A percentile compares a stretch with the other conserved stretches of the same genome.
phyloP scores from a whole-genome alignment of 2,329 filamentous ascomycete genomes.

The Chrysoporthe cubensis region DNA sequence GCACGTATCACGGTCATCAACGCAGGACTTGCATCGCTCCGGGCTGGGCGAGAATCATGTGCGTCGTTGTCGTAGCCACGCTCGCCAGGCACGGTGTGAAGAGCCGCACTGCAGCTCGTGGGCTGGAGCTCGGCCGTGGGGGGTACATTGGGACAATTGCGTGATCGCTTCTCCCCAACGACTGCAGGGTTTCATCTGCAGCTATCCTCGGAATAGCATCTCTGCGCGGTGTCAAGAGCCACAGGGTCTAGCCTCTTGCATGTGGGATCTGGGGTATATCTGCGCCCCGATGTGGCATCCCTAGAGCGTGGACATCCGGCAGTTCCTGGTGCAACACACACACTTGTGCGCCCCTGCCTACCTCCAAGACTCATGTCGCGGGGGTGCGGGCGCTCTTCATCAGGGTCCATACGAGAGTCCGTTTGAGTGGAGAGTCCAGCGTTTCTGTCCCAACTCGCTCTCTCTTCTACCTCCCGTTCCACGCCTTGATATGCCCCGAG shows the following conservation, averaged over 20 bases:
- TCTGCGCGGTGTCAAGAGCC: neutral
- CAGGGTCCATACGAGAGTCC: too few species aligned
- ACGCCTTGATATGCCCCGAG: conserved; percentile 77
- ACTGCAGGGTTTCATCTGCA: neutral
- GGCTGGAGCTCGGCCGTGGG: neutral
- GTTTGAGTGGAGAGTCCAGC: too few species aligned
- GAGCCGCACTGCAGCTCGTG: conserved; percentile 2
- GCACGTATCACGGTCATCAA: too few species aligned
- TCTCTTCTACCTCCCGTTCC: conserved; percentile 36
- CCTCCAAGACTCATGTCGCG: too few species aligned
- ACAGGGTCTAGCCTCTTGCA: neutral
- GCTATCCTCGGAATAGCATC: conserved; percentile 23
- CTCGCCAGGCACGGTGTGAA: neutral
- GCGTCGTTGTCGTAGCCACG: too few species aligned
- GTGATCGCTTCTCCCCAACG: conserved; percentile 20
- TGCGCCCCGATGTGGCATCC: neutral
- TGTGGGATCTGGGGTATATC: conserved; percentile 11
- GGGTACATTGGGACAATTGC: conserved; percentile 10
- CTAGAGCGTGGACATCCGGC: neutral
- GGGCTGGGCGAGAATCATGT: too few species aligned
- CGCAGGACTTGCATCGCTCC: too few species aligned
- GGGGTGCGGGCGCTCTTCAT: too few species aligned
- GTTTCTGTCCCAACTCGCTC: neutral
- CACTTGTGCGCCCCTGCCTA: neutral
- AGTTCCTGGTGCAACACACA: neutral